phyloP scores from a whole-genome alignment of 306 rosid species.

The Aeschynomene evenia region DNA sequence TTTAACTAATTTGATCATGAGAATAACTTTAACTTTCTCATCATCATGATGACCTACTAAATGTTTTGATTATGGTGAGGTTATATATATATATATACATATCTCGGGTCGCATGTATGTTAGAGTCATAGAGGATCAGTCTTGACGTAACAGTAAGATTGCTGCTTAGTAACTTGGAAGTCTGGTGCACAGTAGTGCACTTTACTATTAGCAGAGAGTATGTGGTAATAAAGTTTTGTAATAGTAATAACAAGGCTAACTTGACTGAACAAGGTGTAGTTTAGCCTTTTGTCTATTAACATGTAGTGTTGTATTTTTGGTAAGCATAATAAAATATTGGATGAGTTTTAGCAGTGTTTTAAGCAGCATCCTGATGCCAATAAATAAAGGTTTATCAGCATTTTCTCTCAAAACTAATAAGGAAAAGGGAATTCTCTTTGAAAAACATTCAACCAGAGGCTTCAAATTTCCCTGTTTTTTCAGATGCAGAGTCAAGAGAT shows the following conservation, averaged over 20 bases:
- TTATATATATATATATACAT: no score
- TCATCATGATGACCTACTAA: background rate
- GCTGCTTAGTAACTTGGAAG: no score
- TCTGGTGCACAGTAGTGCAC: no score
- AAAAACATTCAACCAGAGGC: background rate
- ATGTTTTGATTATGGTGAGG: background rate
- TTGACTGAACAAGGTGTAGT: background rate
- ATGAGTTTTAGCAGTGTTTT: background rate
- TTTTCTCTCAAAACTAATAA: constrained; percentile 13
- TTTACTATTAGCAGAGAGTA: background rate
- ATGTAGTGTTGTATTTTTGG: background rate
- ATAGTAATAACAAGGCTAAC: constrained; percentile 25
- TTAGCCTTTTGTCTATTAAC: constrained; percentile 10
- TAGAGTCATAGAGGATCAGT: background rate
- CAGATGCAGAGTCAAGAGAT: background rate
- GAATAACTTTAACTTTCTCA: background rate
- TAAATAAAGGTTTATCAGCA: background rate
- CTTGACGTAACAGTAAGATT: no score
- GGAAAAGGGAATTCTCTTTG: no score
- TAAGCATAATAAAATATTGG: constrained; percentile 3
- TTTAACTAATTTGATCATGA: constrained; percentile 53
- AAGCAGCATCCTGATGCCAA: background rate
- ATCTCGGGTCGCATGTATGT: background rate
- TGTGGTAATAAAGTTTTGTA: constrained; percentile 11
- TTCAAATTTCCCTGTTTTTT: background rate